Evolutionary conservation across 2,329 filamentous ascomycete species (phyloP), one percentile per base, ranked within the genome.

Genomic region (Beauveria bassiana): DNA sequence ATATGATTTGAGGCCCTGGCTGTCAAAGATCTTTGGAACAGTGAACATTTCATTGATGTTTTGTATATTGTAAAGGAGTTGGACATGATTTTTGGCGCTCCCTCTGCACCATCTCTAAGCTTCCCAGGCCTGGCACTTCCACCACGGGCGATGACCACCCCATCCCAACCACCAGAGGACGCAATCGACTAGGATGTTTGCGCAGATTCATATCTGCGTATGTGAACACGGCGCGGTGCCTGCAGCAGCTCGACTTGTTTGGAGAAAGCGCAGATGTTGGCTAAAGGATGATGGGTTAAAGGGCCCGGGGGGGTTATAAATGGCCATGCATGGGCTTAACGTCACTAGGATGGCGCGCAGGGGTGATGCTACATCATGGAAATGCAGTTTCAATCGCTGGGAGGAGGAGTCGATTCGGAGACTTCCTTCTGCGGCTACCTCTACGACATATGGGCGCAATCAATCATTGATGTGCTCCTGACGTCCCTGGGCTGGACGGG

Each of bases 371-470:
- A 69, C 69, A 42, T 67, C 63, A 22, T 65, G 63, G 56, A 74
- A 59, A 53, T 71, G 69, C 10, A 20, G 45, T 2, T 59, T 45
- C 26, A 74, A 65, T 14, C 62, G 59, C 2, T 64, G 63, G 7
- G 22, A 22, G 9, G 31, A 31, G 31, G 10, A 31, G 26, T 72
- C 70, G 14, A 24, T 40, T 72, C 68, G 1, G 68, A 71, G 1
- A 73, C 10, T 31, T 31, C 9, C 1, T 62, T 76, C 2, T 81
- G 78, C 45, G 85, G 85, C 1, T 73, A 82, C 24, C 69, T 79
- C 1, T 82, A 80, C 63, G 84, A 87, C 66, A 69, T 65, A 67
- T 86, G 0, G 85, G 84, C 0, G 73, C 84, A 28, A 28, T 28
- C 8, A 28, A 28, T 8, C 0, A 67, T 86, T 24, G 86, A 87